These are phyloP conservation scores for Mikania micrantha DNA, from an alignment of 129 eudicot genomes.

Conservation along the genomic window DNA sequence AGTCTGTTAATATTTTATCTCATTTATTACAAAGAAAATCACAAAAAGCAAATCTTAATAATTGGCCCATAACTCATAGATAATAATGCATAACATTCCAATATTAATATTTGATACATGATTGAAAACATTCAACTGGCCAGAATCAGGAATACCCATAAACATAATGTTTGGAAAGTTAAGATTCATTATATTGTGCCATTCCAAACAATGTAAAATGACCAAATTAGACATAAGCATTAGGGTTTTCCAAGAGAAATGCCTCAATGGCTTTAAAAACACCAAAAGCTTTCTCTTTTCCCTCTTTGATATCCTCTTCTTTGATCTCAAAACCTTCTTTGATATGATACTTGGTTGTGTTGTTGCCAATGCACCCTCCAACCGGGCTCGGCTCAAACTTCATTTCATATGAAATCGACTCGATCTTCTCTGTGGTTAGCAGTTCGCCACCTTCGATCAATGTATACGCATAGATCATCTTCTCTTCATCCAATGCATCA, in stretches of 20 bases:
- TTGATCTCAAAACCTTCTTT: slow-evolving; percentile 24
- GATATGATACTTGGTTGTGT: slow-evolving; percentile 25
- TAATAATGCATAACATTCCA: too few relatives aligned
- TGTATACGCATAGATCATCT: slow-evolving; percentile 31
- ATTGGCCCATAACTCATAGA: too few relatives aligned
- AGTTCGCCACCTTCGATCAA: slow-evolving; percentile 43
- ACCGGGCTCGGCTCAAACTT: slow-evolving; percentile 35
- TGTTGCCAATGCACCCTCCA: slow-evolving; percentile 38
- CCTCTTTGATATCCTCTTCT: slow-evolving; percentile 43
- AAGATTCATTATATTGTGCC: too few relatives aligned
- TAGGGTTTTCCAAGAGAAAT: slow-evolving; percentile 38
- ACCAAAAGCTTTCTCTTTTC: slow-evolving; percentile 37
- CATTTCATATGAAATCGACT: slow-evolving; percentile 34
- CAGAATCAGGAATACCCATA: too few relatives aligned
- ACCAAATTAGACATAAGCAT: slow-evolving; percentile 30
- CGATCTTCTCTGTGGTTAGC: slow-evolving; percentile 29
- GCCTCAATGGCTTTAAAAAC: slow-evolving; percentile 42
- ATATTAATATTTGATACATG: too few relatives aligned
- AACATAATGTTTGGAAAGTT: too few relatives aligned
- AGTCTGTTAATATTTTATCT: too few relatives aligned
- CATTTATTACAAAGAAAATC: too few relatives aligned
- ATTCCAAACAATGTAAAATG: too few relatives aligned
- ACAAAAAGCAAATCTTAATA: too few relatives aligned
- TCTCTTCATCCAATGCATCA: slow-evolving; percentile 38
- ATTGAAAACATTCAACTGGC: too few relatives aligned